Evolutionary conservation across 805 yeast genomes (phyloP).

Genomic region (Vanderwaltozyma tropicalis): DNA sequence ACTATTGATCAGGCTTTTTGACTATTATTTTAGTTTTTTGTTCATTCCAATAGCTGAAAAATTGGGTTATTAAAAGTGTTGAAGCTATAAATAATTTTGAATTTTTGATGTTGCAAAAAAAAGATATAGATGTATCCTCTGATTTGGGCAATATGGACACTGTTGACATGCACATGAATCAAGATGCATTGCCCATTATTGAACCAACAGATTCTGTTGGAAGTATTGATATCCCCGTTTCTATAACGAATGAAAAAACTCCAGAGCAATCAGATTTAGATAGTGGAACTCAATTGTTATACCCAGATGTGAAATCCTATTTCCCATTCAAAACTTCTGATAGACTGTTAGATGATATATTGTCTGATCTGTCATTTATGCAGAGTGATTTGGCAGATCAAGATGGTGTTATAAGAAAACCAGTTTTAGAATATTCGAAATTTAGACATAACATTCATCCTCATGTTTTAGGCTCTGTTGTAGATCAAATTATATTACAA

Average conservation of each 20-base stretch:
- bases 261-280: slow-evolving; percentile 6
- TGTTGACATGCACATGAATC: too few species aligned
- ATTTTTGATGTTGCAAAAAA: too few species aligned
- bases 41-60: too few species aligned
- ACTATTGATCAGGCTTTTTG: too few species aligned
- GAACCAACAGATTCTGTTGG: not conserved
- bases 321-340: slow-evolving; percentile 52
- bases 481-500: slow-evolving; percentile 24
- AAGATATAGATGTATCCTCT: too few species aligned
- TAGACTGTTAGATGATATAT: slow-evolving; percentile 55
- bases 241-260: not conserved
- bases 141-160: too few species aligned
- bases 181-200: too few species aligned
- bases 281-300: slow-evolving; percentile 21
- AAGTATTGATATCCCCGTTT: not conserved
- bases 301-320: slow-evolving; percentile 10
- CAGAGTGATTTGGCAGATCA: not conserved
- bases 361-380: slow-evolving; percentile 33
- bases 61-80: too few species aligned
- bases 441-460: slow-evolving; percentile 13
- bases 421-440: slow-evolving; percentile 26
- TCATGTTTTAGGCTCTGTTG: slow-evolving; percentile 17
- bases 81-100: too few species aligned
- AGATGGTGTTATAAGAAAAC: slow-evolving; percentile 22
- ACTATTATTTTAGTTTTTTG: too few species aligned